Conservation (phyloP, 352 stramenopile genomes). For the Phytophthora nicotianae region DNA sequence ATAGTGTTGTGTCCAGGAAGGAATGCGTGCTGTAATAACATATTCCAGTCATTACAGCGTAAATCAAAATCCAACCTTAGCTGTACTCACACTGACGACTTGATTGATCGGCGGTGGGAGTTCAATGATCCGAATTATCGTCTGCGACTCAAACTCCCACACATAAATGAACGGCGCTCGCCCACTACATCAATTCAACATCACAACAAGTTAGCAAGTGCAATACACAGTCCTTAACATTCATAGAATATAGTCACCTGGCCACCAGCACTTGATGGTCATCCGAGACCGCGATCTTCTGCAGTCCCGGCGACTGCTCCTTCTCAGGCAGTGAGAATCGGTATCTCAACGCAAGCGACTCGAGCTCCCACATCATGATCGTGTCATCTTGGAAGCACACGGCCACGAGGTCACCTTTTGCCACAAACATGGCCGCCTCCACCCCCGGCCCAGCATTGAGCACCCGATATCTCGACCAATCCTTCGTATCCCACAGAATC, state of each 20-base stretch:
- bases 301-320: constrained; percentile 62
- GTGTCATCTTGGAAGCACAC: constrained; percentile 86
- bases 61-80: not conserved
- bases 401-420: constrained; percentile 64
- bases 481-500: constrained; percentile 85
- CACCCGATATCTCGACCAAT: constrained; percentile 83
- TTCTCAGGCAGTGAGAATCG: constrained; percentile 70
- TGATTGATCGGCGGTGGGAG: constrained; percentile 72
- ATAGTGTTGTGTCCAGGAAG: constrained; percentile 59
- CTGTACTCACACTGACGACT: constrained; percentile 54
- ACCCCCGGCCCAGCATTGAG: constrained; percentile 78
- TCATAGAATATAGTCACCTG: constrained; percentile 43
- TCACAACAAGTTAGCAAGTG: not conserved
- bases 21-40: constrained; percentile 60
- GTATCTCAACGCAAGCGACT: constrained; percentile 72
- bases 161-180: constrained; percentile 82
- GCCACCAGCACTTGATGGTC: constrained; percentile 79
- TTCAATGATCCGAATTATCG: constrained; percentile 87
- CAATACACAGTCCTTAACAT: not conserved
- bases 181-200: constrained; percentile 41
- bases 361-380: constrained; percentile 89
- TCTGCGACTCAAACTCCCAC: constrained; percentile 85
- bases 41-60: not conserved
- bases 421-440: constrained; percentile 67
- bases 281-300: constrained; percentile 76